Evolutionary conservation across 805 yeast species (phyloP).

Genomic region (Nakazawaea siamensis): DNA sequence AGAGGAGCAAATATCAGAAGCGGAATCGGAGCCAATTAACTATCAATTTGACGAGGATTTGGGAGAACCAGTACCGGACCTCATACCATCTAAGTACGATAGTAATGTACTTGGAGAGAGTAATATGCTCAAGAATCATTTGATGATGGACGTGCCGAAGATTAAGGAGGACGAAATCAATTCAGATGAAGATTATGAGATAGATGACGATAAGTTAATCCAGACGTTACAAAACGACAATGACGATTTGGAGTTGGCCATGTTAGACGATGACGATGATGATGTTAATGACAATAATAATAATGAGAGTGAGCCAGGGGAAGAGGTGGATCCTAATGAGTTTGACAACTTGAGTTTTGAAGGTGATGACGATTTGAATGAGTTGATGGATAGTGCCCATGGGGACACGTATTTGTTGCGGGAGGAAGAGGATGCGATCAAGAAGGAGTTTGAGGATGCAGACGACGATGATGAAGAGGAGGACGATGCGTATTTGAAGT

Average conservation of each 20-base stretch:
- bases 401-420: constrained; percentile 27
- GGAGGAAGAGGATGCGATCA: constrained; percentile 34
- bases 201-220: constrained; percentile 39
- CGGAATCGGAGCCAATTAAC: constrained; percentile 31
- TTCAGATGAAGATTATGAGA: constrained; percentile 61
- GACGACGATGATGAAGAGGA: constrained; percentile 21
- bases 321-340: constrained; percentile 10
- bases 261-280: constrained; percentile 24
- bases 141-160: constrained; percentile 39
- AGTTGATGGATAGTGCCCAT: constrained; percentile 38
- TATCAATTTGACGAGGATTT: constrained; percentile 49
- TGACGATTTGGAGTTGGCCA: constrained; percentile 29
- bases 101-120: constrained; percentile 28
- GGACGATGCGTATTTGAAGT: constrained; percentile 13
- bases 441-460: constrained; percentile 29
- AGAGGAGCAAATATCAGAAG: constrained; percentile 28
- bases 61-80: constrained; percentile 45
- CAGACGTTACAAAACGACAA: constrained; percentile 28
- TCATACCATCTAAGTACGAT: constrained; percentile 35
- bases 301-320: constrained; percentile 11
- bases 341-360: constrained; percentile 27
- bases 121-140: constrained; percentile 18
- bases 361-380: constrained; percentile 33
- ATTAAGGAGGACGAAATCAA: constrained; percentile 33
- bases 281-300: constrained; percentile 16